Evolutionary conservation across 345 rosid genomes (phyloP).

Genomic region (Eucalyptus coolabah): DNA sequence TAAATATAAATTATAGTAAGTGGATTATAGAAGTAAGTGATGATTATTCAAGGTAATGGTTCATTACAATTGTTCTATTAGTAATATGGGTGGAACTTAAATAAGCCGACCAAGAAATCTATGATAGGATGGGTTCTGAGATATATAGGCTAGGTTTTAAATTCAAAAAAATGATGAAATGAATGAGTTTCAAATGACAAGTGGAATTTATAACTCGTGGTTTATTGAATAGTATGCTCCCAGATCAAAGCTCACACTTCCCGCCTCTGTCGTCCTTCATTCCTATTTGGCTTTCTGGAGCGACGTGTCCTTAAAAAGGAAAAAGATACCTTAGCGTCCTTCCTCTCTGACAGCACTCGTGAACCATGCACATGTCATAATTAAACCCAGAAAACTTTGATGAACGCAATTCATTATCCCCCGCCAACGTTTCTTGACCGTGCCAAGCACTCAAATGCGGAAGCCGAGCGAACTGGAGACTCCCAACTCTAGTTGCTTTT

Average conservation of each 20-base stretch:
- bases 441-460: background rate
- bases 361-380: background rate
- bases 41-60: no score
- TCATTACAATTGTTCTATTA: no score
- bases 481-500: background rate
- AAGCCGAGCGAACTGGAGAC: background rate
- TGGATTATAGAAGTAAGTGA: no score
- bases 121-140: accelerated
- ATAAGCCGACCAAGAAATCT: no score
- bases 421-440: background rate
- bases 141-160: no score
- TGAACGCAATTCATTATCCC: background rate
- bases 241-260: background rate
- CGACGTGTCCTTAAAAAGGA: conserved; percentile 13
- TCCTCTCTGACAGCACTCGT: conserved; percentile 13
- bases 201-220: no score
- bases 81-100: background rate
- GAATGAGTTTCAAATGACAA: background rate
- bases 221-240: background rate
- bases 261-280: background rate
- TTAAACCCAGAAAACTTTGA: background rate
- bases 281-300: conserved; percentile 1
- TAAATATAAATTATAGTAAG: no score
- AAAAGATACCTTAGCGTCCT: conserved; percentile 3
- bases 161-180: no score